Conservation (phyloP, 2,329 filamentous ascomycete genomes). For the Pseudocercospora cruenta region DNA sequence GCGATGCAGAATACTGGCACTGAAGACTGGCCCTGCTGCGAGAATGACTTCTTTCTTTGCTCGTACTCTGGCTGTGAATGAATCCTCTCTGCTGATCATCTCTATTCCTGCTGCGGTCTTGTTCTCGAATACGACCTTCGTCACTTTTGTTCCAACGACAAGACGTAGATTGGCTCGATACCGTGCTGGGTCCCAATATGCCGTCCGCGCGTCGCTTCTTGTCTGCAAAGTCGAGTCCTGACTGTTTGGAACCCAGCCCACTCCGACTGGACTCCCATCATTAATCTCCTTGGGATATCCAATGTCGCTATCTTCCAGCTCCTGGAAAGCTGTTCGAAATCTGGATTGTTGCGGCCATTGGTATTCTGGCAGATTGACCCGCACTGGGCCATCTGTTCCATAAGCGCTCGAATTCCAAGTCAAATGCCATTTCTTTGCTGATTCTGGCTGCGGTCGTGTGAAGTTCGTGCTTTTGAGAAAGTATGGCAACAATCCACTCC, state of each 20-base stretch:
- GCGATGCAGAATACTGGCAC: slow-evolving; percentile 61
- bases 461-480: slow-evolving; percentile 28
- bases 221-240: slow-evolving; percentile 41
- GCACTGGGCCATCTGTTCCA: slow-evolving; percentile 18
- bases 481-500: slow-evolving; percentile 23
- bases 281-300: slow-evolving; percentile 24
- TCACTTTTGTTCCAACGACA: slow-evolving; percentile 16
- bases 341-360: slow-evolving; percentile 17
- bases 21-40: slow-evolving; percentile 59
- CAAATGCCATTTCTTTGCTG: slow-evolving; percentile 27
- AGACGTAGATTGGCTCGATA: slow-evolving; percentile 36
- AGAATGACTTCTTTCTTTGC: slow-evolving; percentile 57
- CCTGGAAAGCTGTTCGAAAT: slow-evolving; percentile 9
- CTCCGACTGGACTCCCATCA: slow-evolving; percentile 37
- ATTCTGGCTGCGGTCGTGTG: slow-evolving; percentile 15
- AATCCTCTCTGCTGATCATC: slow-evolving; percentile 14
- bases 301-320: slow-evolving; percentile 20
- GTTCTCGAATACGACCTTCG: slow-evolving; percentile 3
- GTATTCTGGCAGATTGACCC: slow-evolving; percentile 16
- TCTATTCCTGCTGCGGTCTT: slow-evolving; percentile 5
- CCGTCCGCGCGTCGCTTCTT: slow-evolving; percentile 37
- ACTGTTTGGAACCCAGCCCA: slow-evolving; percentile 43
- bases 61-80: slow-evolving; percentile 15
- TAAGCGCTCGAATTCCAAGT: slow-evolving; percentile 18
- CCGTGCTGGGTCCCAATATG: slow-evolving; percentile 38